Evolutionary conservation across 352 stramenopile species (phyloP), one percentile per base, ranked within the genome.

Genomic region (Thraustochytrium striatum): DNA sequence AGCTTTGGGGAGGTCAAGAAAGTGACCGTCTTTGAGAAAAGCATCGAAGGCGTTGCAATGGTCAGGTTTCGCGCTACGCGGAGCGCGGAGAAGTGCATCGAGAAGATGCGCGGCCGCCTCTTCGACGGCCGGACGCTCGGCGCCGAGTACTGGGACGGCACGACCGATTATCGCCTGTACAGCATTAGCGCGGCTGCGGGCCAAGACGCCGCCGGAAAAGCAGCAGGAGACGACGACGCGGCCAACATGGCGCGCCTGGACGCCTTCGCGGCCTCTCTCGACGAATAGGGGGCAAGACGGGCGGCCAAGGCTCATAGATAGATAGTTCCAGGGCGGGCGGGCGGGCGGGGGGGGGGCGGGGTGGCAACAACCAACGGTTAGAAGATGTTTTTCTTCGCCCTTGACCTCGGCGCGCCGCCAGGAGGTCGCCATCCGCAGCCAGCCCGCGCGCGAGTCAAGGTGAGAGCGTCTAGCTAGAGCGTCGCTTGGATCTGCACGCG

Each of bases 31-130:
- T 94, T 93, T 73, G 80, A 85, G 25, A 90, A 91, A 69, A 89
- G 89, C 47, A 72, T 79, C 28, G 86, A 92, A 21, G 89, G 89
- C 1, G 88, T 94, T 0, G 89, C 92, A 3, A 86, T 91, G 25
- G 86, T 94, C 69, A 93, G 92, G 69, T 94, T 93, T 44, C 85
- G 84, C 32, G 89, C 87, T 0, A 88, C 88, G 53, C 88, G 89
- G 2, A 88, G 86, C 55, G 89, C 89, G 1, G 88, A 89, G 39
- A 86, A 85, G 47, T 94, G 89, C 65, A 81, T 94, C 21, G 88
- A 93, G 32, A 81, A 91, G 35, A 93, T 94, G 89, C 88, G 93
- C 68, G 89, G 88, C 3, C 88, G 89, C 35, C 93, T 92, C 73
- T 94, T 94, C 70, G 88, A 87, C 3, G 88, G 89, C 2, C 88